Base-by-base conservation (phyloP, 257 asterid species). In the Petunia axillaris region DNA sequence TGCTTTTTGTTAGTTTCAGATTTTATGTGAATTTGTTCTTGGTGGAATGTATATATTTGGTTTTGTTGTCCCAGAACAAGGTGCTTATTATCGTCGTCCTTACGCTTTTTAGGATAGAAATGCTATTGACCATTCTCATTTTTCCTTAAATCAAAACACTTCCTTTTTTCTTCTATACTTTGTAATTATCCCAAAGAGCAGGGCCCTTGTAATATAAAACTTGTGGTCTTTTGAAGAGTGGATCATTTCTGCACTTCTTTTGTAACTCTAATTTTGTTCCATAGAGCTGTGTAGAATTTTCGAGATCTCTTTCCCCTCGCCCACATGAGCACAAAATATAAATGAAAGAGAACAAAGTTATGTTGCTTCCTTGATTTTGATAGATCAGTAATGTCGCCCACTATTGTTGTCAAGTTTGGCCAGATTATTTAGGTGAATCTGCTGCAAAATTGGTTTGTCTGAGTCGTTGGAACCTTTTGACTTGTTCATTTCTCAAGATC, bases 201-300 rank as follows among this genome's bases (percentile, higher is more conserved):
- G n/a, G 54, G 75, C 10, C 54, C 14, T 0, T n/a, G 9, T 25
- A 15, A 15, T 46, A 35, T 1, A 40, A 14, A 65, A 65, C 16
- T 65, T 67, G 54, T 67, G 15, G n/a, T 41, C 15, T 43, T 25
- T 54, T 3, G 7, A 41, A n/a, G 55, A 67, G 43, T 3, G 54
- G 6, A 67, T 67, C 39, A 7, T 43, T 67, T 41, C 75, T 43
- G 14, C 75, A 41, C 7, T 41, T 67, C 75, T 67, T n/a, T 67
- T 67, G 55, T 9, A 11, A 8, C 25, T 41, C 54, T 40, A 6
- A 8, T 60, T 16, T 16, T n/a, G 7, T 57, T 57, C 52, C 14
- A 40, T 67, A 15, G 16, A 67, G 15, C 75, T n/a, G 40, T n/a
- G 43, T 67, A n/a, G n/a, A 8, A 25, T 25, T 41, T 9, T 41